Evolutionary conservation across 202 grass and related monocot genomes (phyloP), one percentile per base, ranked within the genome.

Genomic region (Setaria viridis): DNA sequence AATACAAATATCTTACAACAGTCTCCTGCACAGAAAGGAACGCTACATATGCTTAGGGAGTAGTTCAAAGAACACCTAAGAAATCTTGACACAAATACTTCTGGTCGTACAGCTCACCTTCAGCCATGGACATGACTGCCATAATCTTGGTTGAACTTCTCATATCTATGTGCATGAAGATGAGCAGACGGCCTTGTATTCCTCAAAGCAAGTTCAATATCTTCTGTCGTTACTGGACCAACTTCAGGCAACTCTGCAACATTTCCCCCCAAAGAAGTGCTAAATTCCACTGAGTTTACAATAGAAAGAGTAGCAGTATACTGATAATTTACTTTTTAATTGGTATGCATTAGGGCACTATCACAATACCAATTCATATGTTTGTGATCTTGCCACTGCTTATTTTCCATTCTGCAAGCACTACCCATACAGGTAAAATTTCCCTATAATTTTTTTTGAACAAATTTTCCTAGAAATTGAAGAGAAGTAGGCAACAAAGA

Each of bases 141-240:
- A 78, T 99, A 96, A 84, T 99, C 96, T 64, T 91, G 70, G 81
- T 99, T 95, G 82, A 99, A 94, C 37, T 95, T 89, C n/a, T 94
- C 86, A 17, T 95, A 99, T 72, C 88, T 87, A 64, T 95, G 91
- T 58, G 92, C 91, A 85, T 99, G 91, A 81, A 99, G 90, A 93
- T 92, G 91, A 43, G 96, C 96, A 65, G 96, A 99, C 1, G 93
- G 93, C 69, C 93, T 88, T 41, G 93, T 95, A 88, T 99, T 99
- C 63, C 77, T 92, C 72, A 99, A 85, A 70, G 93, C 96, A 76
- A 92, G 68, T 43, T 99, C 85, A 16, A 88, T 79, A 76, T 95
- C 96, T 41, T 91, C 72, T 82, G 67, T 15, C 2, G 49, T 91
- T 84, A 92, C 79, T 46, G 89, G 88, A 48, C 90, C 93, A 21